Conservation (phyloP, 1,139 yeast genomes). For the Waltiozyma sp. region DNA sequence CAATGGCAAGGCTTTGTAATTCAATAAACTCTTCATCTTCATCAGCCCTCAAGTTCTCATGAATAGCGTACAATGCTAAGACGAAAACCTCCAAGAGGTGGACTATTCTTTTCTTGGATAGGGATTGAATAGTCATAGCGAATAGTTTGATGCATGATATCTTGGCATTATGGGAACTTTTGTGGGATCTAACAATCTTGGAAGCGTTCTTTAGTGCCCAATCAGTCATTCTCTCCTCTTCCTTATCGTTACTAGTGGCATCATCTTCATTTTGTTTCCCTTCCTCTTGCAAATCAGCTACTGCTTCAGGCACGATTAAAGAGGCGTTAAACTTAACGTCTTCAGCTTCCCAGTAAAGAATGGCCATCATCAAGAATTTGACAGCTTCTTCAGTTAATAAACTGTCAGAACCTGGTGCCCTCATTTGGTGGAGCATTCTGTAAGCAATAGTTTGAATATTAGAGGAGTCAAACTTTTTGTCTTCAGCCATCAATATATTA, state of each 20-base stretch:
- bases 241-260: slow-evolving; percentile 15
- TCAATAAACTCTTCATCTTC: slow-evolving; percentile 35
- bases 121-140: slow-evolving; percentile 45
- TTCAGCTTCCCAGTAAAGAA: slow-evolving; percentile 50
- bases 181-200: slow-evolving; percentile 56
- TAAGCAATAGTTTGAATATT: slow-evolving; percentile 56
- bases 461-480: slow-evolving; percentile 19
- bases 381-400: slow-evolving; percentile 55
- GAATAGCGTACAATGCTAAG: slow-evolving; percentile 47
- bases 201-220: slow-evolving; percentile 56
- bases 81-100: slow-evolving; percentile 37
- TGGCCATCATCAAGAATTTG: slow-evolving; percentile 53
- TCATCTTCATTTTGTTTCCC: slow-evolving; percentile 9
- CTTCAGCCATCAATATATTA: slow-evolving; percentile 37
- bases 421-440: slow-evolving; percentile 63
- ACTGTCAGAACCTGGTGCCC: slow-evolving; percentile 65
- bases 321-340: slow-evolving; percentile 26
- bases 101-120: slow-evolving; percentile 29
- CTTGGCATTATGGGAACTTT: slow-evolving; percentile 45
- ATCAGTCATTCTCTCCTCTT: slow-evolving; percentile 27
- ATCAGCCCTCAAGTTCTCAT: slow-evolving; percentile 30
- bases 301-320: slow-evolving; percentile 3
- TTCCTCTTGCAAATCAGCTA: too few relatives aligned
- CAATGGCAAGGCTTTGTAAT: slow-evolving; percentile 48
- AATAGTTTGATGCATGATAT: slow-evolving; percentile 51